Conservation (phyloP, 2,329 filamentous ascomycete genomes). For the Mariannaea elegans region DNA sequence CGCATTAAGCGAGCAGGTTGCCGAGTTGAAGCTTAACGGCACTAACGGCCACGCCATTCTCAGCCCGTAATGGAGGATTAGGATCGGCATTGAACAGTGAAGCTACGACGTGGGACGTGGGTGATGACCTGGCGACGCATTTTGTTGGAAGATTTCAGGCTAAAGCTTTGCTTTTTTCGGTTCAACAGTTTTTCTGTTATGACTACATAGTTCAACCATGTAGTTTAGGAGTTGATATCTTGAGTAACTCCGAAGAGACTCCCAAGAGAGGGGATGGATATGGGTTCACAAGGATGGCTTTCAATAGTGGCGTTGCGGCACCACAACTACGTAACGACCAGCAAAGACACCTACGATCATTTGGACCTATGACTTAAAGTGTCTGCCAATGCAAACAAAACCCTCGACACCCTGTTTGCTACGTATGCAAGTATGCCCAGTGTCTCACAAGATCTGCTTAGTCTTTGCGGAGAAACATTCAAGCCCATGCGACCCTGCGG, state of each 20-base stretch:
- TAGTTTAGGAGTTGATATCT: background rate
- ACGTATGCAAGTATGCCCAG: no score
- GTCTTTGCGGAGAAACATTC: no score
- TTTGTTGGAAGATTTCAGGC: background rate
- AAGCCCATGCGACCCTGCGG: no score
- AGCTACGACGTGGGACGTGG: background rate
- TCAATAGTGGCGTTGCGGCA: background rate
- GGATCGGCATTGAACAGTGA: slow-evolving; percentile 3
- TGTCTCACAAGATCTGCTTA: no score
- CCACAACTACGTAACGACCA: no score
- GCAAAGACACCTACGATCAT: background rate
- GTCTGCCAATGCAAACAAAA: no score
- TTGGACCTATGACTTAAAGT: background rate
- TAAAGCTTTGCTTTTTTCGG: background rate
- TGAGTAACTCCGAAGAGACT: slow-evolving; percentile 4
- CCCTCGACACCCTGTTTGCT: no score
- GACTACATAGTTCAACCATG: slow-evolving; percentile 13
- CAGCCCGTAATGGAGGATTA: slow-evolving; percentile 9
- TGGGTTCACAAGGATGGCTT: background rate
- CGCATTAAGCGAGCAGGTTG: slow-evolving; percentile 31
- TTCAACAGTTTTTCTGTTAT: slow-evolving; percentile 8
- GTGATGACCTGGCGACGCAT: background rate
- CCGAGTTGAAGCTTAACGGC: slow-evolving; percentile 34
- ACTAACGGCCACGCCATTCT: slow-evolving; percentile 4
- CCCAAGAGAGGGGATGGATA: background rate